Evolutionary conservation across 257 asterid genomes (phyloP).

Genomic region (Gentiana macrophylla): DNA sequence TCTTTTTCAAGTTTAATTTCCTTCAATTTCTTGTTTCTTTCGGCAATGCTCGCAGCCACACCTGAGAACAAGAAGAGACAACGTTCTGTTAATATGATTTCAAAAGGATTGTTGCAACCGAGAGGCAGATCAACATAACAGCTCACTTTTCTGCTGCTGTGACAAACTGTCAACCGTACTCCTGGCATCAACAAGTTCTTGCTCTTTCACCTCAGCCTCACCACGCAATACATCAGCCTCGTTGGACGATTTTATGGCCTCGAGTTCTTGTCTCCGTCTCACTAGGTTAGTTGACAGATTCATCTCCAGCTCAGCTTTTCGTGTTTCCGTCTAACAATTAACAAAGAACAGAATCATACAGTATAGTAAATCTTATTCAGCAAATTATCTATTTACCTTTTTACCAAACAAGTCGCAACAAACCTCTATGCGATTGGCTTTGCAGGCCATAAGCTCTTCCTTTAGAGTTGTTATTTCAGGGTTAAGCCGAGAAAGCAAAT

Average conservation of each 20-base stretch:
- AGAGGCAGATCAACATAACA: conserved; percentile 8
- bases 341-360: conserved; percentile 7
- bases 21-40: conserved; percentile 52
- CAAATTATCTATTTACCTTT: not conserved
- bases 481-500: conserved; percentile 66
- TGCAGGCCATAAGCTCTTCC: conserved; percentile 60
- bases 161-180: conserved; percentile 46
- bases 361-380: not conserved
- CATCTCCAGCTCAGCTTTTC: conserved; percentile 95
- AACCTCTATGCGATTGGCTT: conserved; percentile 89
- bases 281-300: conserved; percentile 90
- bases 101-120: conserved; percentile 6
- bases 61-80: conserved; percentile 25
- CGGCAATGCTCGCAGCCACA: conserved; percentile 45
- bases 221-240: conserved; percentile 56
- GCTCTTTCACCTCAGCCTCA: conserved; percentile 76
- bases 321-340: conserved; percentile 67
- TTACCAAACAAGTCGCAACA: conserved; percentile 10
- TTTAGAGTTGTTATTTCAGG: conserved; percentile 84
- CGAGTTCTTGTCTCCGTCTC: conserved; percentile 88
- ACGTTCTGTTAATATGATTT: not conserved
- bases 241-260: conserved; percentile 62
- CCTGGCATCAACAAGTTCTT: conserved; percentile 63
- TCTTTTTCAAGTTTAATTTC: conserved; percentile 64
- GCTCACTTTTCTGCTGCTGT: conserved; percentile 60